A percentile compares a stretch with the other conserved stretches of the same genome.
These are phyloP conservation scores for Drosera capensis DNA, from an alignment of 148 eudicot species.

Conservation along the genomic window DNA sequence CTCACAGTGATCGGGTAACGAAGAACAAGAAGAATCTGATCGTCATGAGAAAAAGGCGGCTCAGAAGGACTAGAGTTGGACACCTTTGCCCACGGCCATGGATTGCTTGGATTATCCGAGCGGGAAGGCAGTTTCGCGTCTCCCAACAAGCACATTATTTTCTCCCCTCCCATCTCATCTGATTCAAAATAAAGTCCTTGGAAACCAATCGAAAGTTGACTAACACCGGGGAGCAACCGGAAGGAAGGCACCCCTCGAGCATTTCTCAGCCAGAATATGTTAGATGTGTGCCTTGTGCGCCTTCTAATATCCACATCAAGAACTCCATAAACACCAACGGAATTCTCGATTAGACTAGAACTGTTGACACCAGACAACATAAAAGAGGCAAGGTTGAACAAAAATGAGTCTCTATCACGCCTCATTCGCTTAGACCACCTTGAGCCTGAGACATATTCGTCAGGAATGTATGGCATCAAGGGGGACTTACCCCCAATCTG, in stretches of 20 bases:
- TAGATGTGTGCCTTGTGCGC: conserved; percentile 24
- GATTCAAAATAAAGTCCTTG: conserved; percentile 71
- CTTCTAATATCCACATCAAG: conserved; percentile 41
- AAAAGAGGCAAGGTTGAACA: conserved; percentile 40
- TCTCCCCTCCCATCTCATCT: conserved; percentile 36
- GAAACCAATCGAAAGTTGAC: conserved; percentile 38
- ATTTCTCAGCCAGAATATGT: conserved; percentile 9
- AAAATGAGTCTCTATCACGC: too few relatives aligned
- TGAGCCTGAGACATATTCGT: conserved; percentile 12
- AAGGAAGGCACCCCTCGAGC: conserved; percentile 19
- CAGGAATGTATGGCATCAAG: conserved; percentile 69
- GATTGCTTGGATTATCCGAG: conserved; percentile 36
- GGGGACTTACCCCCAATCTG: conserved; percentile 38
- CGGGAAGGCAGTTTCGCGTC: conserved; percentile 62
- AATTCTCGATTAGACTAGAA: conserved; percentile 24
- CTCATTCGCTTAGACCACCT: too few relatives aligned
- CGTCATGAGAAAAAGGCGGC: conserved; percentile 61
- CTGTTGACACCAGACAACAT: conserved; percentile 51
- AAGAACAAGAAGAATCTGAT: conserved; percentile 55
- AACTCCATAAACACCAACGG: conserved; percentile 44
- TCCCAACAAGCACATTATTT: conserved; percentile 79
- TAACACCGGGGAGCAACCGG: conserved; percentile 42
- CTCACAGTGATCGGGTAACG: conserved; percentile 41
- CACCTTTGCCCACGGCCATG: conserved; percentile 46
- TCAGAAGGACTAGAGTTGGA: conserved; percentile 19